These are phyloP conservation scores for Luvunga scandens DNA, from an alignment of 345 rosid species.

Conservation along the genomic window DNA sequence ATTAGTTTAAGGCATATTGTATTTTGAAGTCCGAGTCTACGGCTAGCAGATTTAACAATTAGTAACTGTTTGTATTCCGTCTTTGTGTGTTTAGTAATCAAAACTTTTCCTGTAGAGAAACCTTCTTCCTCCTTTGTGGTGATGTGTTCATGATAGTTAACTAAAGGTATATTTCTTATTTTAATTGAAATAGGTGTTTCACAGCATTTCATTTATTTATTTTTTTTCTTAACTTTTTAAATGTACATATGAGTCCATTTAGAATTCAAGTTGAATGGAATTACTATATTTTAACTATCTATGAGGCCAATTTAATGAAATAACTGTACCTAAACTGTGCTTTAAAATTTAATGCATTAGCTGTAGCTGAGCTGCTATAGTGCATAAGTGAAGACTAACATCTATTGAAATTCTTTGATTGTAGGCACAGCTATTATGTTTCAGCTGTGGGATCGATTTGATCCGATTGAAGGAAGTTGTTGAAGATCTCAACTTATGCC, in stretches of 20 bases:
- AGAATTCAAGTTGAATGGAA: background rate
- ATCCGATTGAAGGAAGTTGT: conserved; percentile 46
- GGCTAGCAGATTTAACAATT: background rate
- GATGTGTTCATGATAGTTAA: background rate
- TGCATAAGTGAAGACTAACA: background rate
- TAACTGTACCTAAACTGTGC: background rate
- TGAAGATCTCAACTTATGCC: conserved; percentile 42
- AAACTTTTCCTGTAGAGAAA: background rate
- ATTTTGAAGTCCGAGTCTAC: background rate
- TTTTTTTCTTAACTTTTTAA: background rate
- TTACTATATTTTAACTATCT: background rate
- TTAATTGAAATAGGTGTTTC: background rate
- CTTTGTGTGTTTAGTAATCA: background rate
- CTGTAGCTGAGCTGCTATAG: background rate
- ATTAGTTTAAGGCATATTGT: background rate
- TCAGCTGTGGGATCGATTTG: conserved; percentile 58
- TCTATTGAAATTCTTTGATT: conserved; percentile 20
- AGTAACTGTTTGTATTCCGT: background rate
- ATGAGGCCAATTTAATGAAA: background rate
- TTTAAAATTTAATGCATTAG: background rate
- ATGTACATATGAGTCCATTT: background rate
- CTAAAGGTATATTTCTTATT: background rate
- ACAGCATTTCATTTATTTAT: background rate
- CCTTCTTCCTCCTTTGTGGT: background rate
- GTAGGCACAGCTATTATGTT: conserved; percentile 66